A percentile compares a stretch with the other conserved stretches of the same genome.
Conservation (phyloP, 148 eudicot species). For the Cornus kousa region DNA sequence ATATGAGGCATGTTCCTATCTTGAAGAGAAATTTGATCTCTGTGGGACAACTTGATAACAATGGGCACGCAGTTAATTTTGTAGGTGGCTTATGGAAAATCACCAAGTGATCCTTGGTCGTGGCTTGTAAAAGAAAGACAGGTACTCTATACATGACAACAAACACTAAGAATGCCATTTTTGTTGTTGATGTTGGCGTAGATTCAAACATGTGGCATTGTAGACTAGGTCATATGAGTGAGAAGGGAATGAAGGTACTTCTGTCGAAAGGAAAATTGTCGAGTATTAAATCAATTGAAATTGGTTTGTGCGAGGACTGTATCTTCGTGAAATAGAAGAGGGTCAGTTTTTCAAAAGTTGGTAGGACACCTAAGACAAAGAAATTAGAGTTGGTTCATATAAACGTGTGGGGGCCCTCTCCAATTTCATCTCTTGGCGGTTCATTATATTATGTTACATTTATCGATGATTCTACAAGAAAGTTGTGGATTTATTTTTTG, state of each 20-base stretch:
- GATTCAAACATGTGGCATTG: neutral
- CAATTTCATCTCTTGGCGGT: too few relatives aligned
- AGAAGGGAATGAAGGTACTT: neutral
- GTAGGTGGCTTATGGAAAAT: neutral
- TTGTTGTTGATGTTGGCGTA: neutral
- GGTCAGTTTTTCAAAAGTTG: neutral
- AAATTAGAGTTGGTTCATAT: too few relatives aligned
- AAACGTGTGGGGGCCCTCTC: too few relatives aligned
- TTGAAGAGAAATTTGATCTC: neutral
- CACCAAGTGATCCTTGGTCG: neutral
- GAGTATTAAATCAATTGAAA: neutral
- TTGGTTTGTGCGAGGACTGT: neutral
- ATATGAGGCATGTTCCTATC: neutral
- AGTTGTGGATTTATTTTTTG: too few relatives aligned
- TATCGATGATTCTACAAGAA: too few relatives aligned
- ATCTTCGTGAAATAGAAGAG: neutral
- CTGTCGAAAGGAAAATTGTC: neutral
- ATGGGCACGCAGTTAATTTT: neutral
- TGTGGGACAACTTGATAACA: neutral
- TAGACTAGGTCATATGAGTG: neutral
- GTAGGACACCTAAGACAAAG: neutral
- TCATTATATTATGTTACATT: too few relatives aligned
- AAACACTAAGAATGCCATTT: neutral
- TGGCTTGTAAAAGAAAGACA: neutral
- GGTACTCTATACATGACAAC: neutral